These are phyloP conservation scores for Pneumocystis canis DNA, from an alignment of 1,139 yeast genomes.

Conservation along the genomic window DNA sequence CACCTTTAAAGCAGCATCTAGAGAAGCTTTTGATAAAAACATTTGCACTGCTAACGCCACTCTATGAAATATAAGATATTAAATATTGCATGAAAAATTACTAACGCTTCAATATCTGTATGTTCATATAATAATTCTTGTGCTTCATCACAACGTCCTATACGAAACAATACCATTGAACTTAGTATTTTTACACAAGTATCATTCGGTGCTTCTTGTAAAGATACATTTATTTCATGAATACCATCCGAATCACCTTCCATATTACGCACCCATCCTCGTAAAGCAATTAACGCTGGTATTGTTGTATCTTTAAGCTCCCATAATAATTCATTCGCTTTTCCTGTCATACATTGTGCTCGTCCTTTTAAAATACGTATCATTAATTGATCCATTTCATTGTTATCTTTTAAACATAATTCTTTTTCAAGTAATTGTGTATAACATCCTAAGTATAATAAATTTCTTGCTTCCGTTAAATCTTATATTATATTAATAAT, in stretches of 20 bases:
- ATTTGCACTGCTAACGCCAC: conserved; percentile 28
- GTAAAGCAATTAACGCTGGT: not conserved
- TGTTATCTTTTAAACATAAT: too few species aligned
- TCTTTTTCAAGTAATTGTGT: not conserved
- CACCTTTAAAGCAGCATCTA: conserved; percentile 24
- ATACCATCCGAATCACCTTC: not conserved
- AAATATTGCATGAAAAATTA: not conserved
- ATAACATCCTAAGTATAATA: not conserved
- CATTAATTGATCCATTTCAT: too few species aligned
- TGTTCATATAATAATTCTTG: not conserved
- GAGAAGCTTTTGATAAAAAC: conserved; percentile 23
- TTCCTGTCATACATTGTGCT: not conserved
- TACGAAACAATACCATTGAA: not conserved
- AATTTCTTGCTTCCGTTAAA: not conserved
- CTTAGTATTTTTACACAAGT: too few species aligned
- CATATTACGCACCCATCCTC: not conserved
- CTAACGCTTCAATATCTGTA: not conserved
- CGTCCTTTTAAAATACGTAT: not conserved
- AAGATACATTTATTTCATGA: not conserved
- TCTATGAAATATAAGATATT: not conserved
- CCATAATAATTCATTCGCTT: not conserved
- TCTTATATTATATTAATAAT: not conserved
- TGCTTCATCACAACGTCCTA: not conserved
- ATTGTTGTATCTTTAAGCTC: not conserved
- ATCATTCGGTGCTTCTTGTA: not conserved